Percentiles rank a stretch among this genome's conserved stretches.
phyloP scores from a whole-genome alignment of 306 rosid species.

The Morella rubra region DNA sequence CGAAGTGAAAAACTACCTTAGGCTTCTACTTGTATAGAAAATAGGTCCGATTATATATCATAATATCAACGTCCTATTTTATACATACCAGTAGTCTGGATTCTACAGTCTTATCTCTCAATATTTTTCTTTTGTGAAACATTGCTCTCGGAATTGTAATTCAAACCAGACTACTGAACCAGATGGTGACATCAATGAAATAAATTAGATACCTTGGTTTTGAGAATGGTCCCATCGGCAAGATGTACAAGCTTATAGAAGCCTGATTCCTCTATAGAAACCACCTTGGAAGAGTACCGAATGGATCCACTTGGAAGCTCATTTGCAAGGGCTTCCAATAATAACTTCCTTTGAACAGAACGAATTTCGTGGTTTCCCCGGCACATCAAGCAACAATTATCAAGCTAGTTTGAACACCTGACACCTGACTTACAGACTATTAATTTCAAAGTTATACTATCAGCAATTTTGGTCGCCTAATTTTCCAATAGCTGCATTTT shows the following conservation, averaged over 20 bases:
- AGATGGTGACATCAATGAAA: neutral
- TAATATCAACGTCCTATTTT: too few relatives aligned
- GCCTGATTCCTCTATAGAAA: constrained; percentile 61
- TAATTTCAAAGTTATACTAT: neutral
- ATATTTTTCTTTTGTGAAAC: too few relatives aligned
- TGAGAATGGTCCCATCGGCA: constrained; percentile 54
- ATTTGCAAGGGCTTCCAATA: constrained; percentile 61
- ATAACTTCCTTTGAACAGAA: constrained; percentile 43
- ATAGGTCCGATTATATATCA: too few relatives aligned
- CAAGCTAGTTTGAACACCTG: neutral
- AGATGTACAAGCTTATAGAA: constrained; percentile 62
- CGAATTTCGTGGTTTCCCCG: constrained; percentile 49
- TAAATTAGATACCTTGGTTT: constrained; percentile 50
- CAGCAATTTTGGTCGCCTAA: neutral
- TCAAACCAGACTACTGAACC: neutral
- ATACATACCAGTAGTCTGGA: too few relatives aligned
- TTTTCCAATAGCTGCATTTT: neutral
- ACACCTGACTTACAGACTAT: neutral
- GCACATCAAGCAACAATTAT: neutral
- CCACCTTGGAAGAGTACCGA: constrained; percentile 68
- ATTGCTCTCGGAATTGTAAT: too few relatives aligned
- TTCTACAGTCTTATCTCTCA: too few relatives aligned
- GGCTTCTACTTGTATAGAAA: too few relatives aligned
- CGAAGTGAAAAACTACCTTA: too few relatives aligned
- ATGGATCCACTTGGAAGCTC: constrained; percentile 73